phyloP scores from a whole-genome alignment of 352 stramenopile genomes.

The Halophytophthora batemanensis region DNA sequence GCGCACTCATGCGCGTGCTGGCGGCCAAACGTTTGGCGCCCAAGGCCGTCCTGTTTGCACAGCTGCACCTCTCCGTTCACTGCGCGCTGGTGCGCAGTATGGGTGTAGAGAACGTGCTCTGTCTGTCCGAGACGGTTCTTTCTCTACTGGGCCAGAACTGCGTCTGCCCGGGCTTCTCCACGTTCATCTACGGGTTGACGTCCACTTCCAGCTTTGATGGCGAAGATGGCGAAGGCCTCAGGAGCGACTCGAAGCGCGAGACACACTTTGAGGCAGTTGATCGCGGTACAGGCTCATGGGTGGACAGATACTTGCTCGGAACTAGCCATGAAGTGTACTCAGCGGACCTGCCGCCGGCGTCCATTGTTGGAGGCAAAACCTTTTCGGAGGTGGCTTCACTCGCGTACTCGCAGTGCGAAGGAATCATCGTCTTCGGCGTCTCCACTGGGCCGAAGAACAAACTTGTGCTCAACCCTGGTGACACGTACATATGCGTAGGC shows the following conservation, averaged over 20 bases:
- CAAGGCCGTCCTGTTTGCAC: conserved; percentile 48
- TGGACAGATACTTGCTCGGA: conserved; percentile 70
- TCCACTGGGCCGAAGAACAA: conserved; percentile 29
- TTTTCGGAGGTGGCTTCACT: conserved; percentile 80
- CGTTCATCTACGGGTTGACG: conserved; percentile 86
- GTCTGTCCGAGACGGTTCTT: conserved; percentile 76
- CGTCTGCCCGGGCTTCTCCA: conserved; percentile 82
- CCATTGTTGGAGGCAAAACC: conserved; percentile 58
- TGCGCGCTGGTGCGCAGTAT: conserved; percentile 73
- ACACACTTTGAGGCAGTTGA: conserved; percentile 24
- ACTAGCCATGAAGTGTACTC: conserved; percentile 82
- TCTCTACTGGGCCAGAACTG: conserved; percentile 85
- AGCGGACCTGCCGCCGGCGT: conserved; percentile 49
- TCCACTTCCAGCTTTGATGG: conserved; percentile 70
- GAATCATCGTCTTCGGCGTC: conserved; percentile 79
- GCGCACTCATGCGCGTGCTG: conserved; percentile 78
- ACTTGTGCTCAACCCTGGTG: conserved; percentile 76
- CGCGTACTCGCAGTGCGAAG: conserved; percentile 68
- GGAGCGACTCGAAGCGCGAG: conserved; percentile 24
- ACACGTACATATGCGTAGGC: conserved; percentile 69
- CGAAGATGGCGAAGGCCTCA: conserved; percentile 33
- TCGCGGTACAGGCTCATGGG: conserved; percentile 46
- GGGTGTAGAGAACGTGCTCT: conserved; percentile 74
- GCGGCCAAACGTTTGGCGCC: conserved; percentile 67
- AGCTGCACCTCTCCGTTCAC: conserved; percentile 78